Evolutionary conservation across 2,329 filamentous ascomycete species (phyloP).

Genomic region (Pestalotiopsis sp.): DNA sequence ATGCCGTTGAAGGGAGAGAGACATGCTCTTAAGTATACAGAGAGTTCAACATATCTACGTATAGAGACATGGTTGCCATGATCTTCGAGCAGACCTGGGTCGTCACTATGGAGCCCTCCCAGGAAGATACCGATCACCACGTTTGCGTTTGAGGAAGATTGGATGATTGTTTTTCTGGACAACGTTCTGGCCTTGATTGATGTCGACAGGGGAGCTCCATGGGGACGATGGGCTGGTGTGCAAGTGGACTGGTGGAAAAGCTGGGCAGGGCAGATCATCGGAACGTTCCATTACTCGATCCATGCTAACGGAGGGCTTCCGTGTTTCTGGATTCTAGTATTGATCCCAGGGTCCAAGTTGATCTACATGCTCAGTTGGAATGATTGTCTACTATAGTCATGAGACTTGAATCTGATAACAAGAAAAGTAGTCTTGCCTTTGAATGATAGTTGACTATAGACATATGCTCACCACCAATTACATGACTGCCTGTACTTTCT

Average conservation of each 20-base stretch:
- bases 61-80: background rate
- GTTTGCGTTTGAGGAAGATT: slow-evolving; percentile 7
- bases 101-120: background rate
- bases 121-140: slow-evolving; percentile 5
- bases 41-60: background rate
- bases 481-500: no score
- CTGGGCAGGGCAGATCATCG: background rate
- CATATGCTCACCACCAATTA: no score
- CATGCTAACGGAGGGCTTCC: background rate
- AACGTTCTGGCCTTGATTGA: background rate
- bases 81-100: background rate
- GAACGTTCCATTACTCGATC: background rate
- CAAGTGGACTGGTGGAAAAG: background rate
- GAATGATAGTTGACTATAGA: no score
- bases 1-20: background rate
- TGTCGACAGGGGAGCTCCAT: background rate
- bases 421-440: no score
- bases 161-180: slow-evolving; percentile 2
- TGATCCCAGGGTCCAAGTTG: no score
- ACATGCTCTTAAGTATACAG: slow-evolving; percentile 5
- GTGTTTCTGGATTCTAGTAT: background rate
- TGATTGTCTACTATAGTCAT: no score
- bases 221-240: background rate
- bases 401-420: no score
- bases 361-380: no score